Evolutionary conservation across 495 filamentous ascomycete species (phyloP), one percentile per base, ranked within the genome.

Genomic region (Aspergillus taichungensis): DNA sequence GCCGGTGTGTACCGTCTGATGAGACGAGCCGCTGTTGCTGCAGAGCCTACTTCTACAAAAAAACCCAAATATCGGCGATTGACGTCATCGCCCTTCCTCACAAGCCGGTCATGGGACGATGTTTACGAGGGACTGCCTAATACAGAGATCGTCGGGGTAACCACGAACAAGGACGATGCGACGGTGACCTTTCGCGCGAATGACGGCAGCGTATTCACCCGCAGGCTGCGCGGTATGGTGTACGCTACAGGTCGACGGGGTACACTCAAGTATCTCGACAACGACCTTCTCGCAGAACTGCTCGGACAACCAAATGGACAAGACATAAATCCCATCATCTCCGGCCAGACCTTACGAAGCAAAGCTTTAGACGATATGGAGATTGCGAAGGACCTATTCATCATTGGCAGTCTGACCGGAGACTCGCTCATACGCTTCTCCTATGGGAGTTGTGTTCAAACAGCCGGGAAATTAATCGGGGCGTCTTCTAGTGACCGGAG

Each of bases 401-500:
- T 76, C 34, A 74, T 81, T 31, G 80, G 80, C 8, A 83, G 80
- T 42, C 51, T 84, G 41, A 79, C 78, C 0, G 80, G 80, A 1
- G 80, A 84, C 52, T 81, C 78, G 5, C 66, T 84, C 3, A 73
- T 84, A 29, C 70, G 81, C 2, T 83, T 81, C 51, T 76, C 78
- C 1, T 76, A 80, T 24, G 80, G 80, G 1, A 72, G 81, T 8
- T 82, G 80, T 50, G 71, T 75, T 6, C 76, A 73, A 53, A 67
- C 74, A 5, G 80, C 80, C 5, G 69, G 77, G 5, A 73, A 69
- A 52, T 67, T 84, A 13, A 68, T 78, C 10, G 38, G 56, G 6
- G 51, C 39, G 9, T 51, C 40, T 36, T 49, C 38, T 29, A 52
- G 52, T 28, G 51, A 36, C 27, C 42, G 52, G 3, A 45, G 51